Percentiles rank a stretch among this genome's conserved stretches.
phyloP scores from a whole-genome alignment of 345 rosid genomes.

The Psidium guajava region DNA sequence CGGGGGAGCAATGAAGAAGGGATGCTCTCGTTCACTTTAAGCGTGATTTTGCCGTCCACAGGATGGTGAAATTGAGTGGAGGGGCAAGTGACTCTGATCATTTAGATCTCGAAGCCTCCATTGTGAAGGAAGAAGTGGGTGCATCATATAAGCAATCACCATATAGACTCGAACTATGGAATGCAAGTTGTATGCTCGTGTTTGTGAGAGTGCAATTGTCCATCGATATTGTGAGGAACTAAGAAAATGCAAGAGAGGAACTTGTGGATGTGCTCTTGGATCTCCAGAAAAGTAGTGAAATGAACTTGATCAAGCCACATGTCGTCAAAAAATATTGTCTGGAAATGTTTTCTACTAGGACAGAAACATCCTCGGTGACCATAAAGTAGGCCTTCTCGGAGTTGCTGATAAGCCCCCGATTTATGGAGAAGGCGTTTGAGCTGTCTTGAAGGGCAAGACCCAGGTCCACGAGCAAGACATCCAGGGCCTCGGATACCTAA shows the following conservation, averaged over 20 bases:
- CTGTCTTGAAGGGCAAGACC: background rate
- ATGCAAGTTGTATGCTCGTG: too few relatives aligned
- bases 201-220: too few relatives aligned
- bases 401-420: background rate
- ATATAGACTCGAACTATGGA: too few relatives aligned
- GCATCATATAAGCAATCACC: too few relatives aligned
- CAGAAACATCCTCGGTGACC: slow-evolving; percentile 4
- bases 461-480: background rate
- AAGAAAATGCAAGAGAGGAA: slow-evolving; percentile 11
- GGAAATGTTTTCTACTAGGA: slow-evolving; percentile 7
- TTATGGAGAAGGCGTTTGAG: slow-evolving; percentile 6
- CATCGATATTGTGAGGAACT: too few relatives aligned
- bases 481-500: slow-evolving; percentile 1
- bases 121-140: slow-evolving; percentile 64
- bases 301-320: slow-evolving; percentile 7
- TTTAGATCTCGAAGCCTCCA: slow-evolving; percentile 90
- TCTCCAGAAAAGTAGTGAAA: slow-evolving; percentile 6
- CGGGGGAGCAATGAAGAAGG: slow-evolving; percentile 71
- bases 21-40: slow-evolving; percentile 73
- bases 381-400: slow-evolving; percentile 9
- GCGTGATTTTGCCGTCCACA: slow-evolving; percentile 52
- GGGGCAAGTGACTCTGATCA: slow-evolving; percentile 76
- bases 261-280: slow-evolving; percentile 19
- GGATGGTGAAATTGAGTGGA: slow-evolving; percentile 34
- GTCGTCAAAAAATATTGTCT: slow-evolving; percentile 16